Evolutionary conservation across 331 rosid species (phyloP).

Genomic region (Saraca asoca): DNA sequence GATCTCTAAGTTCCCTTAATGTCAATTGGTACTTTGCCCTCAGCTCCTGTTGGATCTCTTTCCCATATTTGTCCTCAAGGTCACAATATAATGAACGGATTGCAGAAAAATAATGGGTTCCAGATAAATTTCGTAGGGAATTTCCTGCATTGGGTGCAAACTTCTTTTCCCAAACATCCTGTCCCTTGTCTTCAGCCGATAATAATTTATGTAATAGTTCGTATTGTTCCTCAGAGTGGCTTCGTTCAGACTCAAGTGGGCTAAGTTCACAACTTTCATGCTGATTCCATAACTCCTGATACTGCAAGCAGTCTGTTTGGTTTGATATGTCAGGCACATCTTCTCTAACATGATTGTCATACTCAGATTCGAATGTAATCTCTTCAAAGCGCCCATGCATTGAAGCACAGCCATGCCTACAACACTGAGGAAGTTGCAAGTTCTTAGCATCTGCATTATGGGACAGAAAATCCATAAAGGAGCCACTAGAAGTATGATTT

Average conservation of each 20-base stretch:
- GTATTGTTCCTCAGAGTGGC: conserved; percentile 66
- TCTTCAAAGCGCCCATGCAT: conserved; percentile 91
- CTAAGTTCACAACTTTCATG: conserved; percentile 64
- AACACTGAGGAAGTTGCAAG: conserved; percentile 49
- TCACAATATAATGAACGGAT: conserved; percentile 39
- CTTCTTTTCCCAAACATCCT: conserved; percentile 35
- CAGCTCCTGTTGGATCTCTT: conserved; percentile 57
- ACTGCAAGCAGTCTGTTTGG: conserved; percentile 40
- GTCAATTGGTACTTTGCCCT: conserved; percentile 75
- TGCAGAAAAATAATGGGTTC: conserved; percentile 45
- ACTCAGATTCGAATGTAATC: conserved; percentile 62
- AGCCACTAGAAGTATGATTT: conserved; percentile 53
- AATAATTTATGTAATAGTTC: conserved; percentile 47
- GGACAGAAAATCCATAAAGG: conserved; percentile 45
- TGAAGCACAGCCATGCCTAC: conserved; percentile 62
- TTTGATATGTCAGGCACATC: conserved; percentile 41
- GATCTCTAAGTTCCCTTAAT: conserved; percentile 51
- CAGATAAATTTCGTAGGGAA: conserved; percentile 42
- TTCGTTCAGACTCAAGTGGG: conserved; percentile 62
- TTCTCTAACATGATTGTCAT: conserved; percentile 42
- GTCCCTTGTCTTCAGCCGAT: conserved; percentile 38
- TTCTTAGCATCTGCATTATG: conserved; percentile 42
- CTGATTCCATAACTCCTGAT: conserved; percentile 55
- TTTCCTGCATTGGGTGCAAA: conserved; percentile 28
- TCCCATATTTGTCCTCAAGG: conserved; percentile 42